Base-by-base conservation (phyloP, 2,329 filamentous ascomycete genomes). In the Diaporthe capsici region DNA sequence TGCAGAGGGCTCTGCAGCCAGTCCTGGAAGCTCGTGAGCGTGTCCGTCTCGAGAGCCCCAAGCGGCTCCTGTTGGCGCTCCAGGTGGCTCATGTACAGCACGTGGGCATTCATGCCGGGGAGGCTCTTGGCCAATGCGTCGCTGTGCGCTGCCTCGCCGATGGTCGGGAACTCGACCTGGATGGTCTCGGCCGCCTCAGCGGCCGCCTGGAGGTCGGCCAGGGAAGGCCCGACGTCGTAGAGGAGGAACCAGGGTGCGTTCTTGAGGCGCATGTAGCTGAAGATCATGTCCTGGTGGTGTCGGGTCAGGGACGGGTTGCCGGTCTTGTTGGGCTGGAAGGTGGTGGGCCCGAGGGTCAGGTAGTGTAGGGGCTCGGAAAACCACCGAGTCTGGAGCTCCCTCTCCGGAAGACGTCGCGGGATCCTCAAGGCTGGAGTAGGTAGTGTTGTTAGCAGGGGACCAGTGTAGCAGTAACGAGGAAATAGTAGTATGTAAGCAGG, bases 1-100 rank as follows among this genome's bases (percentile, higher is more conserved):
- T 99, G 97, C 55, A 99, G 88, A 3, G 97, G 97, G 2, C 96
- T 96, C 83, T 99, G 97, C 15, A 99, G 88, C 88, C 97, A 99
- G 83, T 99, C 97, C 81, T 99, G 97, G 91, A 92, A 90, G 79
- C 86, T 90, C 6, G 86, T 88, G 74, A 92, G 82, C 1, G 88
- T 88, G 2, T 85, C 83, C 22, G 86, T 86, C 80, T 92, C 90
- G 6, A 91, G 84, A 9, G 83, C 83, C 0, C 86, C 85, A 73
- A 88, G 86, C 0, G 92, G 88, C 12, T 93, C 92, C 81, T 98
- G 96, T 75, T 94, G 94, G 65, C 92, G 90, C 83, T 98, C 95
- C 1, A 99, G 86, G 84, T 97, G 93, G 78, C 93, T 91, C 76
- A 99, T 87, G 81, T 99, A 99, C 5, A 92, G 92, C 39, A 98